phyloP scores from a whole-genome alignment of 2,329 filamentous ascomycete species.

The Colletotrichum theobromicola region DNA sequence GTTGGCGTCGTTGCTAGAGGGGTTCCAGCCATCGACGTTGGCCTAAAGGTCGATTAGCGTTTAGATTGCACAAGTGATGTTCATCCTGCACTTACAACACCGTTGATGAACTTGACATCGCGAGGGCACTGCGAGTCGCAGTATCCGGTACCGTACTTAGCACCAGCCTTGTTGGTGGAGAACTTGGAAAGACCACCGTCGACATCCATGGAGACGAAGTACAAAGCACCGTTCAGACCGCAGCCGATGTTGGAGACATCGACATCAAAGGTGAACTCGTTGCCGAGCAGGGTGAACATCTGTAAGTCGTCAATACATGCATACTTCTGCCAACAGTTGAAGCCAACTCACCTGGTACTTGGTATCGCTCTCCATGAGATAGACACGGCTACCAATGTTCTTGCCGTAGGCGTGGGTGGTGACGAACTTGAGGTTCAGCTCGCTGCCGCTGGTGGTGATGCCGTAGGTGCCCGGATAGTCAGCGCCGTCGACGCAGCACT shows the following conservation, averaged over 20 bases:
- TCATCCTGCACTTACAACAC: conserved; percentile 39
- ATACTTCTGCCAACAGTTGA: accelerated
- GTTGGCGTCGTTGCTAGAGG: conserved; percentile 59
- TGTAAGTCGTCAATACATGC: conserved; percentile 39
- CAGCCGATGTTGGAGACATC: conserved; percentile 72
- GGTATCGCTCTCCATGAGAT: conserved; percentile 65
- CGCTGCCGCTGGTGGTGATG: conserved; percentile 55
- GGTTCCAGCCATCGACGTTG: conserved; percentile 57
- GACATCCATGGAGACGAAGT: conserved; percentile 65
- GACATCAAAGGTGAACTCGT: conserved; percentile 76
- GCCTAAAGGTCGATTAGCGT: conserved; percentile 33
- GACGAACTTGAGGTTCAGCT: conserved; percentile 62
- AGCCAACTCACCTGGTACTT: conserved; percentile 66
- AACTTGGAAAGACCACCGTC: conserved; percentile 60
- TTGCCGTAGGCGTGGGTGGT: conserved; percentile 52
- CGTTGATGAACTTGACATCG: conserved; percentile 63
- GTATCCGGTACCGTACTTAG: conserved; percentile 65
- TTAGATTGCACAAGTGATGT: too few species aligned
- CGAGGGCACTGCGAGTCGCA: conserved; percentile 59
- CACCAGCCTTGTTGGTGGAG: conserved; percentile 55
- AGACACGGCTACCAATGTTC: conserved; percentile 63
- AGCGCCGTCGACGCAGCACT: conserved; percentile 60
- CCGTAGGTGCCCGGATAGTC: conserved; percentile 59
- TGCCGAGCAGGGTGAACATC: conserved; percentile 67
- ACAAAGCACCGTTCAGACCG: conserved; percentile 75